phyloP scores from a whole-genome alignment of 805 yeast genomes.

The Barnettozyma siamensis region DNA sequence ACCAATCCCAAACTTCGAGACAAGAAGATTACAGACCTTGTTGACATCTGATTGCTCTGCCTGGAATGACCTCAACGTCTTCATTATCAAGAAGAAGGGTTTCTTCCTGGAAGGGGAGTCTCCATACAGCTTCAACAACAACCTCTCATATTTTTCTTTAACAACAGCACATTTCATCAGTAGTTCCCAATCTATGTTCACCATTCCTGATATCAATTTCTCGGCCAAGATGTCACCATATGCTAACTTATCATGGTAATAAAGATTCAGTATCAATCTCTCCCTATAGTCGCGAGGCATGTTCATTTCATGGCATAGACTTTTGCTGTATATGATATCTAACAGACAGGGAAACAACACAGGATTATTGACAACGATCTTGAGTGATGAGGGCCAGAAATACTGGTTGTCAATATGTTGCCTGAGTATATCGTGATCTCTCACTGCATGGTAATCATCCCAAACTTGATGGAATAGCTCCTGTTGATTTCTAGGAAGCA shows the following conservation, averaged over 20 bases:
- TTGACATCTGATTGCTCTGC: slow-evolving; percentile 6
- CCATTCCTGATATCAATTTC: background rate
- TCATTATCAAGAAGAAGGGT: slow-evolving; percentile 7
- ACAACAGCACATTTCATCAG: slow-evolving; percentile 12
- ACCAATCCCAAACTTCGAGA: slow-evolving; percentile 16
- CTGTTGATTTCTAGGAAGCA: background rate
- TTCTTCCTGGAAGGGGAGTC: slow-evolving; percentile 1
- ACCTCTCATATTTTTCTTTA: slow-evolving; percentile 2
- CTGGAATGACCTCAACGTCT: slow-evolving; percentile 8
- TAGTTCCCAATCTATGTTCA: slow-evolving; percentile 12
- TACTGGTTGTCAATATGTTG: background rate
- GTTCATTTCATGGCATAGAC: background rate
- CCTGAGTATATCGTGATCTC: slow-evolving; percentile 6
- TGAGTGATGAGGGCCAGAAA: slow-evolving; percentile 17
- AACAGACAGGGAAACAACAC: slow-evolving; percentile 10
- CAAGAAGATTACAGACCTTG: slow-evolving; percentile 15
- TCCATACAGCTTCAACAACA: slow-evolving; percentile 10
- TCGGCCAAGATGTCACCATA: slow-evolving; percentile 9
- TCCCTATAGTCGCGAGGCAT: slow-evolving; percentile 13
- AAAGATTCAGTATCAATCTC: slow-evolving; percentile 10
- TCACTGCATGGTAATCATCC: slow-evolving; percentile 11
- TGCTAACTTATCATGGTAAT: slow-evolving; percentile 15
- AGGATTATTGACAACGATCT: slow-evolving; percentile 14
- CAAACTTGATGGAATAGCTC: slow-evolving; percentile 14
- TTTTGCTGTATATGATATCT: slow-evolving; percentile 5